Percentiles rank a stretch among this genome's conserved stretches.
Conservation (phyloP, 2,329 filamentous ascomycete genomes). For the Epichloe sibirici region DNA sequence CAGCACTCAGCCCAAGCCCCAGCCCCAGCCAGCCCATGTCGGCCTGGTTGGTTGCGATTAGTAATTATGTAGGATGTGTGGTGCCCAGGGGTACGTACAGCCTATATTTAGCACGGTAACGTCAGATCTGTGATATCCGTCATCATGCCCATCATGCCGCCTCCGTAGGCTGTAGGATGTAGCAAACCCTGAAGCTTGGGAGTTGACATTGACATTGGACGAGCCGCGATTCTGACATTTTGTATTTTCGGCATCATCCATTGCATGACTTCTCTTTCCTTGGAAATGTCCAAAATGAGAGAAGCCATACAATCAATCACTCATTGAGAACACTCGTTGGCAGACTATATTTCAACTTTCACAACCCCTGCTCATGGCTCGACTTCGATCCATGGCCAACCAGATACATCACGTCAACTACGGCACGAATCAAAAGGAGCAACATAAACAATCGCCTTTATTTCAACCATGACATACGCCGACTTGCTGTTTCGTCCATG, state of each 20-base stretch:
- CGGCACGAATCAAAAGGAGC: not conserved
- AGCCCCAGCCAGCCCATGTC: not conserved
- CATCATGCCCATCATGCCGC: not conserved
- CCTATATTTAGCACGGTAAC: not conserved
- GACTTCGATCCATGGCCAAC: no score
- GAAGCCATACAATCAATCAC: no score
- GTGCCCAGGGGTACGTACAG: not conserved
- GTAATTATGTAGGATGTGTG: not conserved
- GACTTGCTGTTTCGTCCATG: not conserved
- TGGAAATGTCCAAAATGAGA: no score
- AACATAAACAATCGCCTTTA: not conserved
- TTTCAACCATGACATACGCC: conserved; percentile 1
- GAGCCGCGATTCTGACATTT: no score
- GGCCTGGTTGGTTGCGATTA: not conserved
- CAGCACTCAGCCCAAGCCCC: not conserved
- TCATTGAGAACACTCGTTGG: no score
- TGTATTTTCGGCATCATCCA: no score
- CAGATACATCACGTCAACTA: not conserved
- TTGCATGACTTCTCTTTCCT: no score
- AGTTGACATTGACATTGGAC: no score
- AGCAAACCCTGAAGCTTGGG: not conserved
- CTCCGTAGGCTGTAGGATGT: not conserved
- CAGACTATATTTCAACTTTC: no score
- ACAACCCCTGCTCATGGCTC: not conserved
- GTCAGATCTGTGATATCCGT: not conserved